These are phyloP conservation scores for Metschnikowia lochheadii DNA, from an alignment of 805 yeast genomes.

Conservation along the genomic window DNA sequence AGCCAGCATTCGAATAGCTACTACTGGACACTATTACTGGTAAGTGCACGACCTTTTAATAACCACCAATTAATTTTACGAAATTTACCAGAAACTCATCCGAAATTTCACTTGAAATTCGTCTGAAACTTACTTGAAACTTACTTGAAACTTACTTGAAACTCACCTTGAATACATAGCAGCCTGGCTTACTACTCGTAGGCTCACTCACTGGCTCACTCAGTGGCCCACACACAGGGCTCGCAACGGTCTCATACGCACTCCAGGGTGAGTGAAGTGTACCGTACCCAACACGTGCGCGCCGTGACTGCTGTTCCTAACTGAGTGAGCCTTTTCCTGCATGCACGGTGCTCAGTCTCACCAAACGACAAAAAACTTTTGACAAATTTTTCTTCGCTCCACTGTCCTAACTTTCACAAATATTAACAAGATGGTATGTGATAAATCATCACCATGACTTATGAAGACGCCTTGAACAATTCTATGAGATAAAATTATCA, in stretches of 20 bases:
- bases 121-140: too few relatives aligned
- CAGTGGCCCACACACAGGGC: too few relatives aligned
- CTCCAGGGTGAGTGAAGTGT: background rate
- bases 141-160: too few relatives aligned
- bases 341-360: conserved; percentile 13
- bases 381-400: conserved; percentile 18
- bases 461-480: background rate
- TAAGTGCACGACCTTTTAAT: background rate
- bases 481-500: background rate
- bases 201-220: too few relatives aligned
- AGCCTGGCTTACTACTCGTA: too few relatives aligned
- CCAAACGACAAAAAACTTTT: conserved; percentile 17
- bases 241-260: background rate
- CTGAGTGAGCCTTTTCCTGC: conserved; percentile 14
- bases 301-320: conserved; percentile 16
- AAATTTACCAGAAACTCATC: too few relatives aligned
- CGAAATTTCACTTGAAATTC: too few relatives aligned
- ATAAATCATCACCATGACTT: background rate
- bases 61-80: background rate
- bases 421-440: conserved; percentile 23
- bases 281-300: conserved; percentile 12
- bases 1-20: too few relatives aligned
- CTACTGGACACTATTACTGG: background rate
- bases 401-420: conserved; percentile 19
- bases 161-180: too few relatives aligned